Evolutionary conservation across 257 asterid species (phyloP).

Genomic region (Nicotiana otophora): DNA sequence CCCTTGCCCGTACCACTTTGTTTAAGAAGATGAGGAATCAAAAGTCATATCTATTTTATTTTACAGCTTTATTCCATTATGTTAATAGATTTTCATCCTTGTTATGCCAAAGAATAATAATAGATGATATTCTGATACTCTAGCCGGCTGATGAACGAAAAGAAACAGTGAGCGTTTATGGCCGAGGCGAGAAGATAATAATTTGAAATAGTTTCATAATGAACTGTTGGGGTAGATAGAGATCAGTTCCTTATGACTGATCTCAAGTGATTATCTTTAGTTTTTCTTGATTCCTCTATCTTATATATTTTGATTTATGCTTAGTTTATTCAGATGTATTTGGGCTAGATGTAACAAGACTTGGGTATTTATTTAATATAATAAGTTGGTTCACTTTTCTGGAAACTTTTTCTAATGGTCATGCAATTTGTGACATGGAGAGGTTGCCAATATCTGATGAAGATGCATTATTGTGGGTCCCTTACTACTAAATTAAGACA

Average conservation of each 20-base stretch:
- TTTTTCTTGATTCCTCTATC: too few relatives aligned
- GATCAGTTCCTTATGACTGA: constrained; percentile 2
- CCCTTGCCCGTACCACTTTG: not conserved
- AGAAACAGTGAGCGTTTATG: not conserved
- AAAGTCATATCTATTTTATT: not conserved
- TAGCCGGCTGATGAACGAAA: not conserved
- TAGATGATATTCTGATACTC: not conserved
- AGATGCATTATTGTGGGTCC: constrained; percentile 45
- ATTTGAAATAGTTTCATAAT: not conserved
- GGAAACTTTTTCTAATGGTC: constrained; percentile 9
- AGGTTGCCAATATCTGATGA: constrained; percentile 30
- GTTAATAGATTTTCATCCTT: not conserved
- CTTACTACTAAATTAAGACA: constrained; percentile 26
- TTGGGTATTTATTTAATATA: not conserved
- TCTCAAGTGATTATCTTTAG: constrained; percentile 11
- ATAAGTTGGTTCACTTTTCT: not conserved
- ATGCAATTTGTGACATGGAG: constrained; percentile 38
- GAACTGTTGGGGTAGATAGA: not conserved
- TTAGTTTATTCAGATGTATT: not conserved
- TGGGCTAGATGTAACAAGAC: constrained; percentile 5
- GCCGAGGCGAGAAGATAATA: not conserved
- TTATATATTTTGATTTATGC: constrained; percentile 5
- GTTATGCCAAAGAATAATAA: not conserved
- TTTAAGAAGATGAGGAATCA: not conserved
- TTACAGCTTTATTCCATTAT: not conserved